Evolutionary conservation across 1,284 basidiomycete genomes (phyloP).

Genomic region (Coniophora puteana): DNA sequence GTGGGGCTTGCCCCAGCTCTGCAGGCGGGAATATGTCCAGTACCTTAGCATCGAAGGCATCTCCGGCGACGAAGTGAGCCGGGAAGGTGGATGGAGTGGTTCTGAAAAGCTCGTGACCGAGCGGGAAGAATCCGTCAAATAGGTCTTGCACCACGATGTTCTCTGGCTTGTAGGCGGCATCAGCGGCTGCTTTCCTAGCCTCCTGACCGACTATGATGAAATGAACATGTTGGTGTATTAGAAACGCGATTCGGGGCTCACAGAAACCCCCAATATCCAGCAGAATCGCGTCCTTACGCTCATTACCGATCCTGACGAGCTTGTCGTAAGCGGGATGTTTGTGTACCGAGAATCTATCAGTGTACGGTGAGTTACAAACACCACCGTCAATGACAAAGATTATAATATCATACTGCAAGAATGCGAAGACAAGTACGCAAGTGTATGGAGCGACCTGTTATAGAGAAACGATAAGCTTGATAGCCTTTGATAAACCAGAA

Average conservation of each 20-base stretch:
- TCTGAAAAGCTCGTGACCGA: conserved; percentile 32
- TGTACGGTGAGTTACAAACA: too few species aligned
- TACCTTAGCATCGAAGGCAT: conserved; percentile 23
- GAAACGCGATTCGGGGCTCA: conserved; percentile 13
- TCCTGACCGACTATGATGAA: conserved; percentile 17
- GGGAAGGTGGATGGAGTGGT: conserved; percentile 26
- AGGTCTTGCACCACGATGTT: conserved; percentile 16
- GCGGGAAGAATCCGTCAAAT: conserved; percentile 27
- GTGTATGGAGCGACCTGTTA: conserved; percentile 16
- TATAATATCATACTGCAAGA: conserved; percentile 17
- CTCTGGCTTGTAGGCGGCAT: conserved; percentile 19
- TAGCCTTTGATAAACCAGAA: neutral
- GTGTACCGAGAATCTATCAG: too few species aligned
- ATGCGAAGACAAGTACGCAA: conserved; percentile 16
- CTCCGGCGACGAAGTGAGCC: conserved; percentile 29
- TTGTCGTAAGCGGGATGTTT: conserved; percentile 16
- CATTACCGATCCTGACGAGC: conserved; percentile 22
- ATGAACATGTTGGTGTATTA: neutral
- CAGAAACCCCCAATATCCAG: conserved; percentile 30
- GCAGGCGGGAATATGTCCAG: too few species aligned
- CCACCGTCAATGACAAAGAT: too few species aligned
- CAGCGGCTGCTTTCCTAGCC: conserved; percentile 13
- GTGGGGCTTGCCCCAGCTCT: too few species aligned
- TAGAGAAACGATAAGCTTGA: neutral
- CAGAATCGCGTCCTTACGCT: conserved; percentile 21